phyloP scores from a whole-genome alignment of 2,329 filamentous ascomycete genomes.

The Furcasterigmium sp. region DNA sequence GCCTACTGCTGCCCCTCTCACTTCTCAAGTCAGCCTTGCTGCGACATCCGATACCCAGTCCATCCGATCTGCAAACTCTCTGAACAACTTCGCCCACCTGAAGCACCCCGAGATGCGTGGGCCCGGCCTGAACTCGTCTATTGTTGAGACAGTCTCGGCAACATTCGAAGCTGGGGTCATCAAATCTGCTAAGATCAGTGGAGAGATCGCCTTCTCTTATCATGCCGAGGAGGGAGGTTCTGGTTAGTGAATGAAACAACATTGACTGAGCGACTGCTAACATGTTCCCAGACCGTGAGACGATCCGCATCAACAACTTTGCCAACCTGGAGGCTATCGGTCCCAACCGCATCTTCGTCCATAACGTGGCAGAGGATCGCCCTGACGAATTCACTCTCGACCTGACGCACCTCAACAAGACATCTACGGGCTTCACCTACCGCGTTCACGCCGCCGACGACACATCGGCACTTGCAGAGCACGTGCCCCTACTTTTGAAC shows the following conservation, averaged over 20 bases:
- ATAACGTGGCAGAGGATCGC: slow-evolving; percentile 56
- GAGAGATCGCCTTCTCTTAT: slow-evolving; percentile 85
- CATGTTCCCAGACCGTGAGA: slow-evolving; percentile 44
- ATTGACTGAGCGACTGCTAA: not conserved
- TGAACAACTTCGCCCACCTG: slow-evolving; percentile 62
- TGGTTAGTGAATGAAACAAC: slow-evolving; percentile 19
- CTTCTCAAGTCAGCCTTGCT: slow-evolving; percentile 57
- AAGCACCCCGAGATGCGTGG: slow-evolving; percentile 78
- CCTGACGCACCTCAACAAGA: slow-evolving; percentile 64
- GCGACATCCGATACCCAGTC: slow-evolving; percentile 80
- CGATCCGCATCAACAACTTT: slow-evolving; percentile 83
- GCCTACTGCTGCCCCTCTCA: slow-evolving; percentile 47
- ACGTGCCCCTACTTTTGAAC: slow-evolving; percentile 68
- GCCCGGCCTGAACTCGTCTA: slow-evolving; percentile 78
- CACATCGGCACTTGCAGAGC: slow-evolving; percentile 35
- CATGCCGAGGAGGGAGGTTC: slow-evolving; percentile 38
- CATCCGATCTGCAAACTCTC: slow-evolving; percentile 79
- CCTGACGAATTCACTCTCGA: slow-evolving; percentile 79
- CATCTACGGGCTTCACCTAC: slow-evolving; percentile 86
- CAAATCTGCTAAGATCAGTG: slow-evolving; percentile 69
- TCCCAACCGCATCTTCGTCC: slow-evolving; percentile 87
- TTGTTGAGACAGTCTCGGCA: slow-evolving; percentile 88
- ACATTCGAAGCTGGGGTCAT: slow-evolving; percentile 71
- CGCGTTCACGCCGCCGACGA: slow-evolving; percentile 70
- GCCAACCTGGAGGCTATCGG: slow-evolving; percentile 84